Percentiles rank a stretch among this genome's conserved stretches.
Conservation (phyloP, 768 basidiomycete species). For the Tylopilus rubrobrunneus region DNA sequence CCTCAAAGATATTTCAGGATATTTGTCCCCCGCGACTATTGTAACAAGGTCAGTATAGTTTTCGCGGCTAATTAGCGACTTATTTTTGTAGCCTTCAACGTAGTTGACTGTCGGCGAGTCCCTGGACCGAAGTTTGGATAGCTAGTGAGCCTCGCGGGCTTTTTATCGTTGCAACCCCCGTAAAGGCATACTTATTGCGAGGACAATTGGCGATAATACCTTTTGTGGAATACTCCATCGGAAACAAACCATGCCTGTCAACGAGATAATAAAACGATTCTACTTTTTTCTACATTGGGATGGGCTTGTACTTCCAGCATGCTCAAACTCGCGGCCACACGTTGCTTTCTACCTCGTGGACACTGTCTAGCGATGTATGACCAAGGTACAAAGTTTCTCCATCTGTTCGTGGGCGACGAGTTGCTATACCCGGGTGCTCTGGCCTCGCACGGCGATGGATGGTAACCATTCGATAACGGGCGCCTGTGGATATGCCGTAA, state of each 20-base stretch:
- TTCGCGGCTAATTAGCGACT: conserved; percentile 7
- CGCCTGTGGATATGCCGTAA: background rate
- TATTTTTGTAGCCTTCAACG: conserved; percentile 23
- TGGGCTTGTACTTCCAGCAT: background rate
- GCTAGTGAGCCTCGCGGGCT: conserved; percentile 14
- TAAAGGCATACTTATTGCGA: background rate
- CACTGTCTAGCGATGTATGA: background rate
- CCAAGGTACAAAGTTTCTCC: conserved; percentile 7
- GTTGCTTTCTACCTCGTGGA: background rate
- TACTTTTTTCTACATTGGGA: background rate
- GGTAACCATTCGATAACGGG: background rate
- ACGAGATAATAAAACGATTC: background rate
- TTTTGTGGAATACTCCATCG: background rate
- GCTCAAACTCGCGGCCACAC: background rate
- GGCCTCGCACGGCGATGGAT: background rate
- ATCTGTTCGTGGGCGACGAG: background rate
- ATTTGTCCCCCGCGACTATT: conserved; percentile 10
- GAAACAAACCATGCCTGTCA: background rate
- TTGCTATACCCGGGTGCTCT: conserved; percentile 7
- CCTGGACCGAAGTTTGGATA: background rate
- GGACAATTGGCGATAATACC: background rate
- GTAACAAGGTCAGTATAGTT: background rate
- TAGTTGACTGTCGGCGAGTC: background rate
- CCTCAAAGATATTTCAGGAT: conserved; percentile 27
- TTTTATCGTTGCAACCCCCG: background rate